Percentiles rank a stretch among this genome's conserved stretches.
phyloP scores from a whole-genome alignment of 1,284 basidiomycete genomes.

The Fomes fomentarius region DNA sequence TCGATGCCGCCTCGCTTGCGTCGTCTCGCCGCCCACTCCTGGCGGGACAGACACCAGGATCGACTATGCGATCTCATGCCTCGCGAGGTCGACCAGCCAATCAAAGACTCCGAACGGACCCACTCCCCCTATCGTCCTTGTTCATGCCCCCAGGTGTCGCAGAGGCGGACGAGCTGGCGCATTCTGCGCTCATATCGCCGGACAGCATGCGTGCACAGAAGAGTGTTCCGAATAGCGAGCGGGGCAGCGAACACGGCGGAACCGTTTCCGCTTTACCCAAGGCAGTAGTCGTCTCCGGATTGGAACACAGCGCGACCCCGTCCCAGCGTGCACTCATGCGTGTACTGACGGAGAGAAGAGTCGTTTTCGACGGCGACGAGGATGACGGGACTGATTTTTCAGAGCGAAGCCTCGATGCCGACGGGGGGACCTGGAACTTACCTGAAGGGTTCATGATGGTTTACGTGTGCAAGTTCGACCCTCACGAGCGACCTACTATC shows the following conservation, averaged over 20 bases:
- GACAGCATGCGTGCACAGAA: conserved; percentile 17
- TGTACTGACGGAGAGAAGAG: conserved; percentile 53
- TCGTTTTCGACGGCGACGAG: conserved; percentile 47
- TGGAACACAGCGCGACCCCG: conserved; percentile 59
- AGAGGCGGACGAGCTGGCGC: conserved; percentile 8
- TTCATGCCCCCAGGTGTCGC: conserved; percentile 18
- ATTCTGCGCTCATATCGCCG: background rate
- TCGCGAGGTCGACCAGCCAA: conserved; percentile 23
- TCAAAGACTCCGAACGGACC: conserved; percentile 30
- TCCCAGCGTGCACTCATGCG: conserved; percentile 64
- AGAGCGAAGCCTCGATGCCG: conserved; percentile 32
- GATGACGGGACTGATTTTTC: conserved; percentile 23
- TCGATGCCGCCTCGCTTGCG: conserved; percentile 30
- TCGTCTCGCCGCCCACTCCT: conserved; percentile 31
- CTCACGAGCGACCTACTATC: conserved; percentile 63
- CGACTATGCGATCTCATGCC: conserved; percentile 28
- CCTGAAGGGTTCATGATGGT: conserved; percentile 73
- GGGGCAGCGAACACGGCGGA: conserved; percentile 19
- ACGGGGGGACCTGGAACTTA: conserved; percentile 54
- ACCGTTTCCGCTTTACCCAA: conserved; percentile 47
- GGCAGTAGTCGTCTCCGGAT: conserved; percentile 68
- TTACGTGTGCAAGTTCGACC: conserved; percentile 68
- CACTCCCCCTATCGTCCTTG: conserved; percentile 24
- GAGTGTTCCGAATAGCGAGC: conserved; percentile 6
- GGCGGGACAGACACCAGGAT: conserved; percentile 20